Base-by-base conservation (phyloP, 208 protist genomes). In the Crithidia fasciculata region DNA sequence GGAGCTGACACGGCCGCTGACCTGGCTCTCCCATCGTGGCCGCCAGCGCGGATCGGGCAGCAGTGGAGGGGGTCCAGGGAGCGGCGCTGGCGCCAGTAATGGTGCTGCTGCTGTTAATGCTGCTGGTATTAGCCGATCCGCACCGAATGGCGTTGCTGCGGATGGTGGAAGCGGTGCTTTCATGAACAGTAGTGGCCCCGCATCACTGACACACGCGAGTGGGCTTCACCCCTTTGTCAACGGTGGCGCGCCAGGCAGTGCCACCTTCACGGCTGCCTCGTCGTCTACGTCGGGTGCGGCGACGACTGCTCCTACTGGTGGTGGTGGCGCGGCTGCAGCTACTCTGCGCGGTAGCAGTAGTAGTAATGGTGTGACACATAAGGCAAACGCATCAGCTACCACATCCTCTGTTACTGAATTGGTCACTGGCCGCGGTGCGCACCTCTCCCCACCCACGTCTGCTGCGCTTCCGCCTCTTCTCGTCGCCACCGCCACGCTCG, bases 401-500 rank as follows among this genome's bases (percentile, higher is more conserved):
- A n/a, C 52, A 9, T 28, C 28, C 28, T 28, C 28, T 2, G 1
- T 28, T 28, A 28, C 28, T 28, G 28, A 1, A 28, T 28, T 28
- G 28, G 28, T 1, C 28, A 28, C 28, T 28, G 28, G 28, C 28
- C 28, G 28, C 28, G 28, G 28, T 28, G 28, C 28, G 28, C 28
- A 28, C 28, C 28, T 28, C 28, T 28, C 28, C 28, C 28, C 28
- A 28, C 28, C 28, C 28, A 28, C 28, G 28, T 28, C 28, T 28
- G 28, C 28, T 28, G 28, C 45, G 45, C 45, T 49, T 2, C 45
- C 7, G 7, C 45, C 12, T 49, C 45, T 49, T 49, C 66, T 79
- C 39, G 73, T 89, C 9, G 66, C 59, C 47, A 78, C 64, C 8
- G 69, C 67, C 10, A 81, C 72, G 8, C 43, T 83, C 64, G 75